Evolutionary conservation across 257 asterid species (phyloP), one percentile per base, ranked within the genome.

Genomic region (Lantana camara): DNA sequence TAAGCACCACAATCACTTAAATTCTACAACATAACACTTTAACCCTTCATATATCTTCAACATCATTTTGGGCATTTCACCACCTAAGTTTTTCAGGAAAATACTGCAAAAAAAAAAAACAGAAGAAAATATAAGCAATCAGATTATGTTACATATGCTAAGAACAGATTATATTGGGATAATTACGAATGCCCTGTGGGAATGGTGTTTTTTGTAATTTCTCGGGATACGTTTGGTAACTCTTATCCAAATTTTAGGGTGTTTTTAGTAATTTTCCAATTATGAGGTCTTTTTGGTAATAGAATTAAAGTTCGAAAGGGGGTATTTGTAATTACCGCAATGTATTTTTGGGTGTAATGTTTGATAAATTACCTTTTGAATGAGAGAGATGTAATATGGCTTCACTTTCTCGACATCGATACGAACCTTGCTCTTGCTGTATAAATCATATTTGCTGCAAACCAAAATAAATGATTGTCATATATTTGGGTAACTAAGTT

Each of bases 381-480:
- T 77, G 49, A 90, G 90, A 23, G 97, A 90, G 30, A 87, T 72
- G 63, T 90, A 90, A 58, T 88, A 88, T 9, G 96, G 91, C 70
- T 85, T 88, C 34, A 88, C 95, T 53, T 78, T 75, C 73, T 86
- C 94, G 40, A 85, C 89, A 51, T 84, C 85, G 48, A 88, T 34
- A 55, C 81, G 52, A 20, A 78, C 91, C 75, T 88, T 88, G 75
- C 95, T 88, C 77, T 88, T 91, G 82, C 93, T 91, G 77, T 85
- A 88, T 0, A 88, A 71, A 64, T 91, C 97, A 56, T 88, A 91
- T 42, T 88, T 91, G 79, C 97, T 88, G 88, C 74, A 71, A 4
- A 57, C 0, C 0, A 17, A 27, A 30, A 16, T 27, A 2, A 27
- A 27, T 27, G 2, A 27, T 27, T 27, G 5, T 27, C 32, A 27